A percentile compares a stretch with the other conserved stretches of the same genome.
These are phyloP conservation scores for Arthrinium puccinioides DNA, from an alignment of 2,329 filamentous ascomycete species.

Conservation along the genomic window DNA sequence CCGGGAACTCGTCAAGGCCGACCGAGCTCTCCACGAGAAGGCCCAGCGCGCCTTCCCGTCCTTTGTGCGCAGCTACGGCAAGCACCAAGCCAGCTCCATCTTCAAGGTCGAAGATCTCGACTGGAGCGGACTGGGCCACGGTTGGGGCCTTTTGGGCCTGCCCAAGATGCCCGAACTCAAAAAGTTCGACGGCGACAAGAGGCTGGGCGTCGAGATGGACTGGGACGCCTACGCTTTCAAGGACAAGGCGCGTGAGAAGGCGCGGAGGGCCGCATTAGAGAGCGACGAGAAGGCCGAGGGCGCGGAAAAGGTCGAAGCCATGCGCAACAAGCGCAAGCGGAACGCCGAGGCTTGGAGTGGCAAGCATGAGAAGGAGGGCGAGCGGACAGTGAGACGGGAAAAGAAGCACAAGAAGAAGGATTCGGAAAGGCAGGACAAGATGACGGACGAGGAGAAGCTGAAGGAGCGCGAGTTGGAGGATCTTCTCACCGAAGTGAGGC, in stretches of 20 bases:
- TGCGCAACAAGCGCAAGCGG: conserved; percentile 45
- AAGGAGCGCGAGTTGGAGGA: conserved; percentile 56
- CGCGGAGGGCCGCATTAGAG: conserved; percentile 50
- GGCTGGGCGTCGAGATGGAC: conserved; percentile 55
- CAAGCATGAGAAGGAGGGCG: conserved; percentile 59
- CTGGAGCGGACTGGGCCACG: conserved; percentile 73
- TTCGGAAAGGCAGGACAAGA: conserved; percentile 47
- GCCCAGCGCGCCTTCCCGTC: conserved; percentile 88
- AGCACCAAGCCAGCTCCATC: conserved; percentile 85
- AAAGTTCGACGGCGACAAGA: conserved; percentile 62
- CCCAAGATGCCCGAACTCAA: conserved; percentile 92
- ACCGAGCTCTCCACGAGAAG: conserved; percentile 68
- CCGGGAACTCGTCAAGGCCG: conserved; percentile 45
- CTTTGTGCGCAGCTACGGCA: conserved; percentile 86
- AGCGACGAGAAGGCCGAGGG: conserved; percentile 25
- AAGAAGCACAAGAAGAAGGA: conserved; percentile 59
- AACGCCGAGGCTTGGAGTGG: conserved; percentile 67
- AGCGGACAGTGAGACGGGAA: conserved; percentile 54
- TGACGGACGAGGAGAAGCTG: conserved; percentile 64
- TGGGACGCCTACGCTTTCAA: conserved; percentile 64
- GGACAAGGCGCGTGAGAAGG: conserved; percentile 64
- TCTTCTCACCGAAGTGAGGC: conserved; percentile 58
- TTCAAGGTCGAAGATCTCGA: conserved; percentile 77
- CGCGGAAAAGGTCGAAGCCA: neutral
- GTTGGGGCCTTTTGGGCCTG: conserved; percentile 80